Evolutionary conservation across 2,329 filamentous ascomycete species (phyloP), one percentile per base, ranked within the genome.

Genomic region (Byssochlamys sp.): DNA sequence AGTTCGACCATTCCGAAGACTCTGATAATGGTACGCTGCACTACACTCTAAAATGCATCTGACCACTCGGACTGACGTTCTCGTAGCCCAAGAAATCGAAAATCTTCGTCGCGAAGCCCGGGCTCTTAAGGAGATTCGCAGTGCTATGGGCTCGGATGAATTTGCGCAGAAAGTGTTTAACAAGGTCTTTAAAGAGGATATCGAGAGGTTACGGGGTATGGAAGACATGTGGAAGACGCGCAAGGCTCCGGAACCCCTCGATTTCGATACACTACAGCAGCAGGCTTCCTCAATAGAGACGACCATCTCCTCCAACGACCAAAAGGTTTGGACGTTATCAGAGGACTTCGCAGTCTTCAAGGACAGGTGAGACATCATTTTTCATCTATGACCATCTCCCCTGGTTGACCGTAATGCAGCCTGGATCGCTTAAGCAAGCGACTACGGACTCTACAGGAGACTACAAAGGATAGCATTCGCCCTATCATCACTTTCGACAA

Each of bases 211-310:
- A 57, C 82, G 86, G 48, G 88, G 87, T 12, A 95, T 96, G 83
- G 87, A 94, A 68, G 92, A 95, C 61, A 95, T 97, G 90, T 99
- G 94, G 94, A 95, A 91, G 73, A 85, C 84, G 3, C 83, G 91
- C 63, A 83, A 84, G 60, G 80, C 87, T 1, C 94, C 92, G 0
- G 80, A 87, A 65, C 77, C 89, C 6, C 78, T 97, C 11, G 79
- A 87, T 45, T 95, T 88, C 70, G 80, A 86, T 11, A 71, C 75
- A 0, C 69, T 92, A 1, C 73, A 82, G 52, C 68, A 79, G 24
- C 78, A 84, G 55, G 79, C 83, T 1, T 68, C 75, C 2, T 77
- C 74, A 1, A 72, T 83, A 7, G 78, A 80, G 12, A 66, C 74
- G 2, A 82, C 80, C 53, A 77, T 88, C 4, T 75, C 81, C 0